Base-by-base conservation (phyloP, 768 basidiomycete genomes). In the Tulasnella sp. region DNA sequence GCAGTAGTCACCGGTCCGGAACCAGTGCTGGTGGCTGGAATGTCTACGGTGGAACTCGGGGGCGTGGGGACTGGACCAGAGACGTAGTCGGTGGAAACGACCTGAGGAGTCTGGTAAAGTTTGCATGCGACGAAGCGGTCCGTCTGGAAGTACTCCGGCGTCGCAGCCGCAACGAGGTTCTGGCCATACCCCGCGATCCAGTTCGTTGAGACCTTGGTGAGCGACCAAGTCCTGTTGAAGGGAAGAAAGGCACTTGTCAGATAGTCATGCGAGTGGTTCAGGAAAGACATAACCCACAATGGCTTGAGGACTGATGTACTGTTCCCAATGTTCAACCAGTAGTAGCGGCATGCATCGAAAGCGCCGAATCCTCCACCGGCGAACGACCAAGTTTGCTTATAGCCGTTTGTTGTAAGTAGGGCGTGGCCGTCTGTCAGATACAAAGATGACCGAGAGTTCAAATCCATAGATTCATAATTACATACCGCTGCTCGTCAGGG, bases 261-360 rank as follows among this genome's bases (percentile, higher is more conserved):
- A 51, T 6, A n/a, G 32, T 35, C 9, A 67, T 5, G 0, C 32
- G 3, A 15, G 44, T 4, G 16, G 44, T 44, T 15, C 13, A 67
- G 32, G 29, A 15, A 26, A 35, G 20, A 32, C 9, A 55, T 48
- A 7, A 35, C 32, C 44, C 26, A 74, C 73, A 74, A 35, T 20
- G 73, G 73, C 32, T 74, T 74, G 11, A 48, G 51, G 4, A 74
- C 51, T 3, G 73, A 55, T n/a, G 44, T 74, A 35, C 44, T 44
- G 26, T 55, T 55, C n/a, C 73, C 73, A 3, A 74, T 74, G 44
- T 74, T 55, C 44, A 74, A n/a, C 73, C 73, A 74, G 73, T 74
- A 74, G 29, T 74, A 74, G 44, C 44, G 51, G 32, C 73, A 74
- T 35, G 73, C 73, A 48, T 74, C 73, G 32, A 74, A 74, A 11